These are phyloP conservation scores for Setaria italica DNA, from an alignment of 202 grass and related monocot genomes.

Conservation along the genomic window DNA sequence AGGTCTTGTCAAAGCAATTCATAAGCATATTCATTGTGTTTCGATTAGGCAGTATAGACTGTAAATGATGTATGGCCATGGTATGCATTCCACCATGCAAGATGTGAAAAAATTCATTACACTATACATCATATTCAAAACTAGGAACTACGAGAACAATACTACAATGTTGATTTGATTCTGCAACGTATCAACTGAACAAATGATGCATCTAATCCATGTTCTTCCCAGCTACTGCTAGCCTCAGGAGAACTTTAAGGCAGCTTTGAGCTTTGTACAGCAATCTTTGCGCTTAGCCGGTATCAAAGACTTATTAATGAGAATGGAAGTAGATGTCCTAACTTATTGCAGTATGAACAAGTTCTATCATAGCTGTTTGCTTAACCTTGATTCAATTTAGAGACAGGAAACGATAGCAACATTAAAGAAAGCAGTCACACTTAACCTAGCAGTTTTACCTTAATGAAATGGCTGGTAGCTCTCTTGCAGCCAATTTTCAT, in stretches of 20 bases:
- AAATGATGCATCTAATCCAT: background rate
- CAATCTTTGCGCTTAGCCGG: background rate
- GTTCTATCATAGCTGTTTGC: background rate
- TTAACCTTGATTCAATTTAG: background rate
- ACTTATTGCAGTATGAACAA: background rate
- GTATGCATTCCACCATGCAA: background rate
- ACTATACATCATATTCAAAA: background rate
- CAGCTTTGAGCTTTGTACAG: background rate
- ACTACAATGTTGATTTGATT: background rate
- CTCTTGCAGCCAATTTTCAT: background rate
- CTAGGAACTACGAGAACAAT: background rate
- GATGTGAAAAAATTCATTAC: background rate
- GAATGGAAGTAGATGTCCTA: background rate
- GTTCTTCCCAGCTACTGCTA: background rate
- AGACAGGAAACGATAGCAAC: background rate
- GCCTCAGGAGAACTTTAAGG: background rate
- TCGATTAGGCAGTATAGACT: background rate
- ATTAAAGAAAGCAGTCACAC: background rate
- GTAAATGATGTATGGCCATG: background rate
- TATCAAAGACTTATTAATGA: background rate
- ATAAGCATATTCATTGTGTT: too few relatives aligned
- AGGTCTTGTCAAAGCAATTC: background rate
- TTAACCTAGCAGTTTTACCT: background rate
- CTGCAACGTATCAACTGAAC: background rate
- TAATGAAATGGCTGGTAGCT: constrained; percentile 11